Base-by-base conservation (phyloP, 2,329 filamentous ascomycete genomes). In the Aspergillus awamori region DNA sequence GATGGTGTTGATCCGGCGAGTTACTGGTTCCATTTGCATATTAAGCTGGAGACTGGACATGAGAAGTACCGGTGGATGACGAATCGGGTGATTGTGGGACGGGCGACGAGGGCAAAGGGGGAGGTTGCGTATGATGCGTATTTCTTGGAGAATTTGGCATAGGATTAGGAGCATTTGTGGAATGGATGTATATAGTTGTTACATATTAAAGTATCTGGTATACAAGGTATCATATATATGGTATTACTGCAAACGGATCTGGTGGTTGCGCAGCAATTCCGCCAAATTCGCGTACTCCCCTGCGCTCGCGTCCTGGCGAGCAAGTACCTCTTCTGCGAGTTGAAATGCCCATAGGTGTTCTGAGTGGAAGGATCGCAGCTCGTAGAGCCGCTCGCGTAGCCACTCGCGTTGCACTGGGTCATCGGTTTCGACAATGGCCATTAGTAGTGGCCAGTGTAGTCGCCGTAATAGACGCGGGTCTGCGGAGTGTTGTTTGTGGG, bases 381-480 rank as follows among this genome's bases (percentile, higher is more conserved):
- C 73, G 3, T 63, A 61, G 10, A 77, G 60, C 11, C 74, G 69
- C 24, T 74, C 65, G 17, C 69, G 67, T 1, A 76, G 58, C 75
- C 74, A 77, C 1, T 66, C 66, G 8, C 69, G 73, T 24, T 75
- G 69, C 0, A 63, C 60, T 0, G 56, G 47, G 48, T 76, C 69
- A 1, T 69, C 65, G 1, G 72, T 76, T 49, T 75, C 73, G 41
- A 77, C 69, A 30, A 70, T 47, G 0, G 73, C 75, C 67, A 76
- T 74, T 4, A 76, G 52, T 0, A 77, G 61, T 6, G 74, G 70
- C 73, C 73, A 76, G 38, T 74, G 70, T 10, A 76, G 60, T 2
- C 75, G 70, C 4, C 71, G 70, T 2, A 77, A 48, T 1, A 74
- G 67, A 26, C 67, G 70, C 2, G 70, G 69, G 30, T 77, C 74